Evolutionary conservation across 768 basidiomycete genomes (phyloP), one percentile per base, ranked within the genome.

Genomic region (Tylopilus rubrobrunneus): DNA sequence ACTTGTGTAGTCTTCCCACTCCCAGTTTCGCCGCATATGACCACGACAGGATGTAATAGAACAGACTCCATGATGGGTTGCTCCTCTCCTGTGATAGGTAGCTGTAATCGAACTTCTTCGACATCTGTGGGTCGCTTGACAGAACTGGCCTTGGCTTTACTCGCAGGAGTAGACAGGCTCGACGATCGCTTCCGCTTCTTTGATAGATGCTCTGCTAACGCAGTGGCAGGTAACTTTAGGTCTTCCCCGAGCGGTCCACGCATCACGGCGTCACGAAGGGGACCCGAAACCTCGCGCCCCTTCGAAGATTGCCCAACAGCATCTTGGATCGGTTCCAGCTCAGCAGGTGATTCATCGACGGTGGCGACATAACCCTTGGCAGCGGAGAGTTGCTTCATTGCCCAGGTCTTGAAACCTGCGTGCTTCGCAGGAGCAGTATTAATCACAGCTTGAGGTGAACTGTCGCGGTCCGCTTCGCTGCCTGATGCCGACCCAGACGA

Each of bases 1-100:
- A 98, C 85, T 69, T 98, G 97, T 0, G 97, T 99, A 1, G 97
- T 98, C 74, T 98, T 99, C 44, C 97, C 97, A 65, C 92, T 95
- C 46, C 97, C 97, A 15, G 97, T 99, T 76, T 99, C 96, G 69
- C 97, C 87, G 56, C 85, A 87, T 57, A 72, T 62, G 36, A 70
- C 53, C 28, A 93, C 86, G 7, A 96, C 89, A 0, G 88, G 83
- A 67, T 98, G 85, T 34, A 97, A 74, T 50, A 92, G 70, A 43
- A 99, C 83, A 5, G 92, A 83, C 64, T 96, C 94, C 85, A 98
- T 88, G 51, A 99, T 92, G 2, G 83, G 78, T 63, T 98, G 94
- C 64, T 99, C 97, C 68, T 98, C 95, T 7, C 89, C 83, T 19
- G 92, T 80, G 57, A 98, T 92, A 4, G 97, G 97, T 2, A 99